Percentiles rank a stretch among this genome's conserved stretches.
phyloP scores from a whole-genome alignment of 2,329 filamentous ascomycete species.

The Bipolaris sorokiniana region DNA sequence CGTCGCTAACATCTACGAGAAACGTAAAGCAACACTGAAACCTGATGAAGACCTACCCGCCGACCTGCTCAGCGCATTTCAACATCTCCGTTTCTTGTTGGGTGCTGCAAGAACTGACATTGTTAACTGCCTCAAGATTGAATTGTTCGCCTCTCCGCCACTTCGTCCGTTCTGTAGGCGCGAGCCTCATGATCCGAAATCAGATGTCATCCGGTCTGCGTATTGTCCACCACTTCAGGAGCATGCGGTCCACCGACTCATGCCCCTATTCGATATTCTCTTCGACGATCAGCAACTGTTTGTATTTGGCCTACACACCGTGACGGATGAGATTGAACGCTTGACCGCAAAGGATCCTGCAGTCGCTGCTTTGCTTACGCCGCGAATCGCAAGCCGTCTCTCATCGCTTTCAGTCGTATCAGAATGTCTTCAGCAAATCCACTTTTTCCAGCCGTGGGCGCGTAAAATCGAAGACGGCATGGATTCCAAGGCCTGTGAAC shows the following conservation, averaged over 20 bases:
- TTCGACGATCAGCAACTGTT: slow-evolving; percentile 10
- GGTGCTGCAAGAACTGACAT: slow-evolving; percentile 7
- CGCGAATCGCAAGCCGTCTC: slow-evolving; percentile 47
- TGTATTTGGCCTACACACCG: slow-evolving; percentile 32
- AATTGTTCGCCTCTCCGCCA: background rate
- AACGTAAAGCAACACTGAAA: slow-evolving; percentile 4
- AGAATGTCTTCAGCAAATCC: slow-evolving; percentile 55
- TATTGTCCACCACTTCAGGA: slow-evolving; percentile 8
- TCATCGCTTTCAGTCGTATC: slow-evolving; percentile 56
- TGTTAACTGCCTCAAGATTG: background rate
- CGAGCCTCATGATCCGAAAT: background rate
- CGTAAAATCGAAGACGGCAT: slow-evolving; percentile 46
- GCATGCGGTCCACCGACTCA: slow-evolving; percentile 13
- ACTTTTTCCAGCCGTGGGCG: slow-evolving; percentile 61
- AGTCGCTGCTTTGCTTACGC: slow-evolving; percentile 49
- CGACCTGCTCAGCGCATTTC: slow-evolving; percentile 21
- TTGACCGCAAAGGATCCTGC: slow-evolving; percentile 50
- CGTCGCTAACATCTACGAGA: slow-evolving; percentile 9
- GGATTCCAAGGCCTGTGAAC: slow-evolving; percentile 3
- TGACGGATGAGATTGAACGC: slow-evolving; percentile 55
- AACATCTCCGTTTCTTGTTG: slow-evolving; percentile 18
- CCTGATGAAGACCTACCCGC: slow-evolving; percentile 11
- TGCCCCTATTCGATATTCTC: slow-evolving; percentile 17
- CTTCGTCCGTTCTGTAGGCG: background rate
- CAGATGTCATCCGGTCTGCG: background rate